These are phyloP conservation scores for Chimonanthus salicifolius DNA, from an alignment of 164 flowering plant species.

Conservation along the genomic window DNA sequence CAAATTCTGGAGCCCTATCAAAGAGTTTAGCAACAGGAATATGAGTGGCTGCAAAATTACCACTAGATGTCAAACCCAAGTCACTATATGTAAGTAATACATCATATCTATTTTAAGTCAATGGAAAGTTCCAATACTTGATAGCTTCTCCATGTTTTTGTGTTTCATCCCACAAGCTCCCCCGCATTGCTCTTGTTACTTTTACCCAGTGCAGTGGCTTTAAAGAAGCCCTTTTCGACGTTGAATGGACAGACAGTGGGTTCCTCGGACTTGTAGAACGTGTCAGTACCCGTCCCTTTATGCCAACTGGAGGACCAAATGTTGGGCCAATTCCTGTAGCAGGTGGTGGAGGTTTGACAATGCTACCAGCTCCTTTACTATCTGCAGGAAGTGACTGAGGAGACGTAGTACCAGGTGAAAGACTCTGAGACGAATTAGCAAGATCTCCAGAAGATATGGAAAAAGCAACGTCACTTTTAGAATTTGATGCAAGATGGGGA, in stretches of 20 bases:
- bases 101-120: not conserved
- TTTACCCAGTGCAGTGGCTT: slow-evolving; percentile 95
- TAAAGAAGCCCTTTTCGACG: slow-evolving; percentile 35
- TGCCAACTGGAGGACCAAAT: slow-evolving; percentile 22
- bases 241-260: slow-evolving; percentile 17
- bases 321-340: slow-evolving; percentile 7
- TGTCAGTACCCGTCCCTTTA: slow-evolving; percentile 41
- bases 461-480: slow-evolving; percentile 24
- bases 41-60: not conserved
- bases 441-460: slow-evolving; percentile 35
- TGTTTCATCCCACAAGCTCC: slow-evolving; percentile 92
- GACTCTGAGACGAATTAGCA: slow-evolving; percentile 12
- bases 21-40: slow-evolving; percentile 7
- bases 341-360: slow-evolving; percentile 35
- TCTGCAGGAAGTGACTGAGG: slow-evolving; percentile 1
- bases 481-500: slow-evolving; percentile 4
- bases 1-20: slow-evolving; percentile 89
- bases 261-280: slow-evolving; percentile 36
- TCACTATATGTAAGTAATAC: not conserved
- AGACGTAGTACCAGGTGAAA: slow-evolving; percentile 23
- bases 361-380: slow-evolving; percentile 10
- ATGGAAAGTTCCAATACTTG: slow-evolving; percentile 32
- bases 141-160: slow-evolving; percentile 71
- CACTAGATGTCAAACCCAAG: not conserved
- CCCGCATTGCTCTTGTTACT: slow-evolving; percentile 75